Percentiles rank a stretch among this genome's conserved stretches.
Conservation (phyloP, 1,284 basidiomycete genomes). For the Cryptococcus sp. region DNA sequence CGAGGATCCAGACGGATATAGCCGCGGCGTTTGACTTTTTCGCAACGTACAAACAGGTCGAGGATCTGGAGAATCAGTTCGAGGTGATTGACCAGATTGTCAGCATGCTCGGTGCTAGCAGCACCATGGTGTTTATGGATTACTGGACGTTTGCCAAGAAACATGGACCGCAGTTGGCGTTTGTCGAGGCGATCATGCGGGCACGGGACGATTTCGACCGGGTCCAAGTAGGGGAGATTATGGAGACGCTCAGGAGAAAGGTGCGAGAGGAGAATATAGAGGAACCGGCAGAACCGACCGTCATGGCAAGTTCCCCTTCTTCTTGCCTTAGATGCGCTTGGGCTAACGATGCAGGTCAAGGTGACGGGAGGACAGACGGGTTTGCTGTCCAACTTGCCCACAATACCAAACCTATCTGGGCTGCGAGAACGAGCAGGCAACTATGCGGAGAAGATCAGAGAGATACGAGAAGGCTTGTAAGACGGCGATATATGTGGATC, state of each 20-base stretch:
- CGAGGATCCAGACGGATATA: constrained; percentile 77
- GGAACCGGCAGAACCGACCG: constrained; percentile 57
- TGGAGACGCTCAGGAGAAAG: constrained; percentile 90
- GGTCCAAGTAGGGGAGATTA: constrained; percentile 77
- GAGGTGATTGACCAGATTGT: constrained; percentile 83
- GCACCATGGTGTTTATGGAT: constrained; percentile 89
- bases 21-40: constrained; percentile 75
- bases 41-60: constrained; percentile 65
- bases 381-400: constrained; percentile 4
- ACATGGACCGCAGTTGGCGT: constrained; percentile 86
- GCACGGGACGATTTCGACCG: constrained; percentile 87
- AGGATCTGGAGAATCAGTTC: constrained; percentile 76
- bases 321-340: background rate
- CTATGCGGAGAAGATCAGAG: constrained; percentile 26
- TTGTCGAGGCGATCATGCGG: constrained; percentile 85
- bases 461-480: constrained; percentile 8
- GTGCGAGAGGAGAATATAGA: constrained; percentile 77
- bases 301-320: constrained; percentile 53
- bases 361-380: background rate
- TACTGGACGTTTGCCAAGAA: constrained; percentile 95
- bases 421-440: constrained; percentile 21
- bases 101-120: constrained; percentile 78
- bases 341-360: constrained; percentile 1
- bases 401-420: constrained; percentile 32
- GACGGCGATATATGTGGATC: too few relatives aligned